Conservation (phyloP, 371 early-diverging fungal genomes). For the Encephalitozoon intestinalis region DNA sequence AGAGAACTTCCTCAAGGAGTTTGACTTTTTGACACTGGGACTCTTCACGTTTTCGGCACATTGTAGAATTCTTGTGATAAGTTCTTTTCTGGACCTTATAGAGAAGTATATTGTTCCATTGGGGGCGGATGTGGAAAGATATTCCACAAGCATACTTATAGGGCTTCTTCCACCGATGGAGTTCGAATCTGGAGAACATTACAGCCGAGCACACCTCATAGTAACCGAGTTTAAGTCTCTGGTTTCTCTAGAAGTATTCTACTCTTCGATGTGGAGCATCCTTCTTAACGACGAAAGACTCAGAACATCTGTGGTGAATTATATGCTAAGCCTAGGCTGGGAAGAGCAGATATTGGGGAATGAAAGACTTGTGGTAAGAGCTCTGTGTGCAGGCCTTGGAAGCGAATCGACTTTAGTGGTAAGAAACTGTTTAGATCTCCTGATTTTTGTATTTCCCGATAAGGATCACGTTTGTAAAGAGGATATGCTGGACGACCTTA, state of each 20-base stretch:
- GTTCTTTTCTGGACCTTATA: constrained; percentile 47
- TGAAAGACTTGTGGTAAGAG: constrained; percentile 5
- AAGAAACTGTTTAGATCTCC: constrained; percentile 31
- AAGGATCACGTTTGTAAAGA: background rate
- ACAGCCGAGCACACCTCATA: constrained; percentile 14
- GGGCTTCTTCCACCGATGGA: constrained; percentile 54
- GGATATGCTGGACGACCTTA: background rate
- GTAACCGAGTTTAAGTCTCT: constrained; percentile 22
- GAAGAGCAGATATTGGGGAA: background rate
- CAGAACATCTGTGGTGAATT: constrained; percentile 40
- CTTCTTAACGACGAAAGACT: constrained; percentile 35
- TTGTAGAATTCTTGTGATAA: constrained; percentile 39
- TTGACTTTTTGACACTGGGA: constrained; percentile 47
- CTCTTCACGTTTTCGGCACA: constrained; percentile 50
- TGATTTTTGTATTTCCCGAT: constrained; percentile 4
- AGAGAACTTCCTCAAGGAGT: constrained; percentile 31
- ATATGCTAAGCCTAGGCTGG: background rate
- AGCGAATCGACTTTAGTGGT: constrained; percentile 22
- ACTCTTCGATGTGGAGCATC: constrained; percentile 33
- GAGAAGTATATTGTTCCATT: constrained; percentile 34
- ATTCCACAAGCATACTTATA: constrained; percentile 30
- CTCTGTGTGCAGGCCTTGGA: constrained; percentile 22
- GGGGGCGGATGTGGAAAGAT: constrained; percentile 6
- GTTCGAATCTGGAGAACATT: constrained; percentile 47
- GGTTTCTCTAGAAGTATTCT: constrained; percentile 8